Evolutionary conservation across 495 filamentous ascomycete species (phyloP).

Genomic region (Trichocladium antarcticum): DNA sequence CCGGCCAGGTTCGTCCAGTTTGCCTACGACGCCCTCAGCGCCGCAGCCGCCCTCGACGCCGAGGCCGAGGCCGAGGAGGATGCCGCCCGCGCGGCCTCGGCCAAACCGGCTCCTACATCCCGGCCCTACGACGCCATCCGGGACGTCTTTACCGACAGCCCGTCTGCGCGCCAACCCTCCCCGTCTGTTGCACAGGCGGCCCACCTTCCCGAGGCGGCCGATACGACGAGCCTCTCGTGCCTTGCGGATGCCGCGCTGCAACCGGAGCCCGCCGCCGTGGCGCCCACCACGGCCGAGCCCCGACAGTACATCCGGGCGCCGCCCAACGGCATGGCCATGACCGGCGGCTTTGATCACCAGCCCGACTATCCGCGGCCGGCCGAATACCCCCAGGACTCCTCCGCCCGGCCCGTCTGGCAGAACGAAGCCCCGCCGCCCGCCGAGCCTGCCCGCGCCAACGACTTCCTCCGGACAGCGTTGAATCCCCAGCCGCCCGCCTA

Average conservation of each 20-base stretch:
- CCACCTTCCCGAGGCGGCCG: conserved; percentile 1
- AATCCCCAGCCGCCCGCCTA: conserved; percentile 24
- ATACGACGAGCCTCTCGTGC: conserved; percentile 18
- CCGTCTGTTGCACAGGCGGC: conserved; percentile 4
- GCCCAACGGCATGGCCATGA: not conserved
- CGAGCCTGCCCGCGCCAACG: conserved; percentile 18
- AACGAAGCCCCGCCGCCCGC: not conserved
- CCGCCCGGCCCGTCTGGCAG: not conserved
- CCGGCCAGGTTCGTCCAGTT: conserved; percentile 12
- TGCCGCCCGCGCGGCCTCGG: conserved; percentile 7
- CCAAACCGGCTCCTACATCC: conserved; percentile 21
- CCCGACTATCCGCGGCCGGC: not conserved
- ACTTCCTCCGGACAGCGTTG: conserved; percentile 35
- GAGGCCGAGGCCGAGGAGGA: conserved; percentile 23
- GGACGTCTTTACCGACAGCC: conserved; percentile 33
- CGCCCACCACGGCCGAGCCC: not conserved
- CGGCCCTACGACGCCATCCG: conserved; percentile 40
- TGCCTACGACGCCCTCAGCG: conserved; percentile 13
- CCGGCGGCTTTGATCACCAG: conserved; percentile 1
- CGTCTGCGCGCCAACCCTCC: conserved; percentile 12
- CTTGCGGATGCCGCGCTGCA: conserved; percentile 26
- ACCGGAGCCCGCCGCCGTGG: not conserved
- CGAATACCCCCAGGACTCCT: conserved; percentile 10
- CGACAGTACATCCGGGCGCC: not conserved
- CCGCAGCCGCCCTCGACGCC: conserved; percentile 16